Evolutionary conservation across 192 early-diverging fungal genomes (phyloP), one percentile per base, ranked within the genome.

Genomic region (Coemansia sp.): DNA sequence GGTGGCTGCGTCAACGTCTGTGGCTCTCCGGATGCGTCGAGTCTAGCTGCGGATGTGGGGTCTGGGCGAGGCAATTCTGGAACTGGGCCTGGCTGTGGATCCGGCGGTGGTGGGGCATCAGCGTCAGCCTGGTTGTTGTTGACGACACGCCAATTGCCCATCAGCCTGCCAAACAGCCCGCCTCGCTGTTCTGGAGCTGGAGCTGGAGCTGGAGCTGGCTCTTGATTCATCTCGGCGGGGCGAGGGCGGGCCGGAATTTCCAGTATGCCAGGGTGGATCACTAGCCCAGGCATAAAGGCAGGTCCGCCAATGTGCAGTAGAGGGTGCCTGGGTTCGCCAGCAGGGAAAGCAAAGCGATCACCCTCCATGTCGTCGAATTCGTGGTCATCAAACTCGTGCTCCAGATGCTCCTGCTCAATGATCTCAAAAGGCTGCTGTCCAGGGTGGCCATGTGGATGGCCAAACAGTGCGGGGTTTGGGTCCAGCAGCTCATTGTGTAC

Each of bases 21-120:
- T 16, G 33, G 26, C 16, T 4, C 31, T 56, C 16, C 31, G 8
- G 53, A n/a, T 34, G 20, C 34, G 37, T 58, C 28, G 18, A 11
- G 9, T 33, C 34, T 13, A 20, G 56, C 56, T 37, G 56, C 56
- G 6, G 56, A 20, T 36, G 56, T 21, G 8, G 34, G 56, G 2
- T 18, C 16, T 8, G 34, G 31, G 8, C 10, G 56, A 37, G 56
- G 56, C n/a, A 16, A 14, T 55, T 42, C 35, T 18, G 72, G 72
- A 23, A 61, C 71, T 2, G 68, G 77, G 3, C 77, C 77, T 31
- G 77, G 77, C 67, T 74, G 71, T 2, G 77, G 77, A 21, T 56
- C 50, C n/a, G 70, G 71, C 14, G 77, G 77, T 0, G 21, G 25
- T 8, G 37, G 57, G 13, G 18, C 37, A 23, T 20, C 39, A 26